Conservation (phyloP, 345 rosid genomes). For the Turritis glabra region DNA sequence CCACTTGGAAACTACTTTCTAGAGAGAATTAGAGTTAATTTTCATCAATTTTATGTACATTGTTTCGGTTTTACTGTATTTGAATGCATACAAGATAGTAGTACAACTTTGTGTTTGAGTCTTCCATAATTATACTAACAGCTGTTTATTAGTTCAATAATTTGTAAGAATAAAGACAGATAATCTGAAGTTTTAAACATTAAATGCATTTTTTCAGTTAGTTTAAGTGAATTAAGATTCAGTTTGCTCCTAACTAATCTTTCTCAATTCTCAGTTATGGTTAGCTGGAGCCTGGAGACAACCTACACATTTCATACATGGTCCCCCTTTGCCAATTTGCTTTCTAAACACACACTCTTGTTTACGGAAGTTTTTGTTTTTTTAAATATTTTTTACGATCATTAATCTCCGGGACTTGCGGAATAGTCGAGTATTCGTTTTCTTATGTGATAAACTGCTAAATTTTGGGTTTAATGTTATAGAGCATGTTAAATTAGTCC, state of each 20-base stretch:
- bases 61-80: background rate
- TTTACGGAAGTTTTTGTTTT: no score
- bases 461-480: background rate
- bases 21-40: no score
- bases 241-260: background rate
- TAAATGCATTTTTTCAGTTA: background rate
- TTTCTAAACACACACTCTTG: no score
- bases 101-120: background rate
- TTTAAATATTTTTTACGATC: no score
- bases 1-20: background rate
- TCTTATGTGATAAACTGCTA: background rate
- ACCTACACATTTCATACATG: background rate
- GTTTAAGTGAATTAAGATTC: background rate
- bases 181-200: background rate
- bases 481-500: background rate
- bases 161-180: background rate
- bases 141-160: background rate
- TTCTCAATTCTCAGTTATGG: background rate
- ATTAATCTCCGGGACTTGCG: no score
- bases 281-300: background rate
- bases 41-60: background rate
- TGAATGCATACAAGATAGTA: background rate
- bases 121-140: background rate
- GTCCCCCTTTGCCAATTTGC: background rate
- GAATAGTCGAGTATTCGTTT: no score